These are phyloP conservation scores for Anisodus acutangulus DNA, from an alignment of 257 asterid species.

Conservation along the genomic window DNA sequence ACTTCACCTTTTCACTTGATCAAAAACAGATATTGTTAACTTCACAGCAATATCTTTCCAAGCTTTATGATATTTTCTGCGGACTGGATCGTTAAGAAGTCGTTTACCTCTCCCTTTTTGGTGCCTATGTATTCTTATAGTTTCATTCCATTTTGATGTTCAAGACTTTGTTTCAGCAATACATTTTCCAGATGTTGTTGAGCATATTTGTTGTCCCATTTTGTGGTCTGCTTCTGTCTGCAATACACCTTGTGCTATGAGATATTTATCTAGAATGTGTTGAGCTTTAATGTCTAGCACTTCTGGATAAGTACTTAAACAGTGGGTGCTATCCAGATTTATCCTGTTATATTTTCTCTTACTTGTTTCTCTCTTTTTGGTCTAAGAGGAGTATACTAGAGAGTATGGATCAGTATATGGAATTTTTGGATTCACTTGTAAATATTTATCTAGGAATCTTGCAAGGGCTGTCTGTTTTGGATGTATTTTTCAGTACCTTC, in stretches of 20 bases:
- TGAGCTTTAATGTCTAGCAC: not conserved
- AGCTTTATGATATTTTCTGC: not conserved
- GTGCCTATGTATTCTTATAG: not conserved
- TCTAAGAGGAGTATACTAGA: not conserved
- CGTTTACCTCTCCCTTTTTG: not conserved
- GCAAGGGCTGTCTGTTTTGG: not conserved
- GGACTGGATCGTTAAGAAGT: not conserved
- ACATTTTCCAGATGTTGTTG: not conserved
- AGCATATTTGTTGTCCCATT: not conserved
- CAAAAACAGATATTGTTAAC: not conserved
- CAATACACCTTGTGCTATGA: not conserved
- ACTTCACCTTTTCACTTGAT: not conserved
- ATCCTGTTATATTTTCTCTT: not conserved
- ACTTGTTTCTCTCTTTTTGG: not conserved
- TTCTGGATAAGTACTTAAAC: not conserved
- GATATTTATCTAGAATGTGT: not conserved
- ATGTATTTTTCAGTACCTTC: not conserved
- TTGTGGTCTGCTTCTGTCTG: constrained; percentile 12
- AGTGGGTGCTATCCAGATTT: constrained; percentile 9
- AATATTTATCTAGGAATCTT: not conserved
- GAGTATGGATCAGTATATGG: constrained; percentile 6
- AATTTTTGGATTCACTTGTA: not conserved
- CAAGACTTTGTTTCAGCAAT: not conserved
- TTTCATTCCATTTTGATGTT: not conserved
- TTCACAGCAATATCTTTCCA: not conserved